These are phyloP conservation scores for Ensete ventricosum DNA, from an alignment of 176 grass and related monocot genomes.

Conservation along the genomic window DNA sequence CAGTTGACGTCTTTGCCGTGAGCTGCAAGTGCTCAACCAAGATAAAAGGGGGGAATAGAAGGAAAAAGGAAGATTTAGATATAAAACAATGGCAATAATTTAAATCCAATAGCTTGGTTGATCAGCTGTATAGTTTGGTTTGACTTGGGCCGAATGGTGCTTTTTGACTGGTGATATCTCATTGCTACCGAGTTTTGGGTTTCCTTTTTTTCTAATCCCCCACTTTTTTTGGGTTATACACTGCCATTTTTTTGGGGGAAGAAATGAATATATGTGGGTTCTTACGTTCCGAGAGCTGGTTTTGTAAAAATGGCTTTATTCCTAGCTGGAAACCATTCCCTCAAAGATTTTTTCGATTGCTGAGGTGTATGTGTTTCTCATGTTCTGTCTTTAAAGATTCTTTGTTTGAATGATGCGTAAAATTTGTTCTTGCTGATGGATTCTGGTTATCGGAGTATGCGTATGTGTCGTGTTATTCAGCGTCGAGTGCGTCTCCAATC, in stretches of 20 bases:
- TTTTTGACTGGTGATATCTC: slow-evolving; percentile 1
- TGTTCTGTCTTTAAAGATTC: no score
- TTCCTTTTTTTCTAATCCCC: background rate
- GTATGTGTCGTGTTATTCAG: no score
- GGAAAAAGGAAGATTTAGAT: background rate
- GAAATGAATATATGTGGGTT: background rate
- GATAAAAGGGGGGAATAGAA: background rate
- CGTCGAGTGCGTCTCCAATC: no score
- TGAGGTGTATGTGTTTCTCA: background rate
- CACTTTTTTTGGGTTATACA: background rate
- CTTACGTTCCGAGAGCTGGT: background rate
- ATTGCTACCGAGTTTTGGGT: background rate
- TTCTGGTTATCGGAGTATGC: no score
- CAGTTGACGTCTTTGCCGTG: background rate
- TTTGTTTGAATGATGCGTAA: no score
- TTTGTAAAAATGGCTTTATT: background rate
- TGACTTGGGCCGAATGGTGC: background rate
- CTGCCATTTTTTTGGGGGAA: background rate
- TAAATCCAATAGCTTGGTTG: background rate
- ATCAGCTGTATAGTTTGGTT: slow-evolving; percentile 7
- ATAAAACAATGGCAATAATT: background rate
- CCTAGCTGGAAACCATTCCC: background rate
- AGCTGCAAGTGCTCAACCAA: background rate
- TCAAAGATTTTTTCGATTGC: background rate
- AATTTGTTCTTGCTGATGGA: no score